phyloP scores from a whole-genome alignment of 805 yeast genomes.

The Cyberlindnera petersonii region DNA sequence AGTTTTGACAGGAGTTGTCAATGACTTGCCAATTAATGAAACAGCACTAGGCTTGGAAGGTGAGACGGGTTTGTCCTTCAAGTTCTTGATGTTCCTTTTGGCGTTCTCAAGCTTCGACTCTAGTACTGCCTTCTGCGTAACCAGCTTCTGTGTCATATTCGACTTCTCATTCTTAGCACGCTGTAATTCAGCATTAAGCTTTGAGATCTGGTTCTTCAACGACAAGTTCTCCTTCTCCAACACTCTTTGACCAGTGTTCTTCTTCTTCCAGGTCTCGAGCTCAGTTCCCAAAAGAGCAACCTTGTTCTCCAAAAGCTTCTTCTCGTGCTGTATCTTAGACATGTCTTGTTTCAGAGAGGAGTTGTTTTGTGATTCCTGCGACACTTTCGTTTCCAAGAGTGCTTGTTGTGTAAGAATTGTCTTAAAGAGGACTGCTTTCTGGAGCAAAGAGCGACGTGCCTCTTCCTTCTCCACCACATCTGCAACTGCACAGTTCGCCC shows the following conservation, averaged over 20 bases:
- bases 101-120: slow-evolving; percentile 35
- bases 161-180: slow-evolving; percentile 30
- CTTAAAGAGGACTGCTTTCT: slow-evolving; percentile 19
- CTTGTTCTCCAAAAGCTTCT: slow-evolving; percentile 23
- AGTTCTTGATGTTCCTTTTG: slow-evolving; percentile 28
- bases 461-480: slow-evolving; percentile 14
- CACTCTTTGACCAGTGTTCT: slow-evolving; percentile 11
- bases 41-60: slow-evolving; percentile 9
- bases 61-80: slow-evolving; percentile 20
- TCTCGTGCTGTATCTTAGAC: slow-evolving; percentile 21
- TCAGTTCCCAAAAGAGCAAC: slow-evolving; percentile 17
- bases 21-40: slow-evolving; percentile 2
- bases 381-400: slow-evolving; percentile 10
- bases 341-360: slow-evolving; percentile 21
- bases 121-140: slow-evolving; percentile 31
- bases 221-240: slow-evolving; percentile 30
- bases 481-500: slow-evolving; percentile 6
- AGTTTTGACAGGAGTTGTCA: slow-evolving; percentile 18
- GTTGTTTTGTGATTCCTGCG: slow-evolving; percentile 15
- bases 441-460: slow-evolving; percentile 19
- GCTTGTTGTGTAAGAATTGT: slow-evolving; percentile 20
- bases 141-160: slow-evolving; percentile 30
- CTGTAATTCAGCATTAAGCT: slow-evolving; percentile 31
- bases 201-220: slow-evolving; percentile 33
- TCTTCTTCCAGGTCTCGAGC: slow-evolving; percentile 27